phyloP scores from a whole-genome alignment of 108 stramenopile species.

The Epithemia pelagica region DNA sequence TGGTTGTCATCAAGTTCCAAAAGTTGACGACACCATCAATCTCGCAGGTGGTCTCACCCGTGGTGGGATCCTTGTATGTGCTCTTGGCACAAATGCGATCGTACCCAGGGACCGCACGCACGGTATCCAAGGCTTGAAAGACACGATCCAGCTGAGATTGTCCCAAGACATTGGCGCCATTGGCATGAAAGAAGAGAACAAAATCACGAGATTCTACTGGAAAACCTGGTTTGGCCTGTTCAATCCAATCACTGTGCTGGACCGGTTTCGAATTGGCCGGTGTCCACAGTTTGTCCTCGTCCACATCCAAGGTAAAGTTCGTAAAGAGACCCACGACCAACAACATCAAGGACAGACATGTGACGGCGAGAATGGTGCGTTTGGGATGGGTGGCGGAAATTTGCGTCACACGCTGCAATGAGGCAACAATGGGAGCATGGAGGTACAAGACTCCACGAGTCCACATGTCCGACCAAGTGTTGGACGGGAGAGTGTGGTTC shows the following conservation, averaged over 20 bases:
- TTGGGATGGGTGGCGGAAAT: slow-evolving; percentile 10
- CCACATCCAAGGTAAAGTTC: slow-evolving; percentile 23
- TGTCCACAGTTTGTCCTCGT: slow-evolving; percentile 19
- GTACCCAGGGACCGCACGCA: slow-evolving; percentile 9
- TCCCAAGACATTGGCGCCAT: slow-evolving; percentile 12
- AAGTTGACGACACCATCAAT: slow-evolving; percentile 8
- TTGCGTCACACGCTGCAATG: neutral
- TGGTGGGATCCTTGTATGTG: neutral
- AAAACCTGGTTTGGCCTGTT: slow-evolving; percentile 7
- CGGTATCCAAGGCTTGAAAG: slow-evolving; percentile 16
- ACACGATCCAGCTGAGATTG: slow-evolving; percentile 2
- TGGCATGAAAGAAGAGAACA: slow-evolving; percentile 9
- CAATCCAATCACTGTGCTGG: slow-evolving; percentile 14
- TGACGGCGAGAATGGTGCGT: slow-evolving; percentile 1
- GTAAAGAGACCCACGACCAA: slow-evolving; percentile 15
- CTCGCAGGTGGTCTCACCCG: slow-evolving; percentile 13
- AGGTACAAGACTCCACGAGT: neutral
- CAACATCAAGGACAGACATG: slow-evolving; percentile 6
- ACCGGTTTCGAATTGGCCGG: neutral
- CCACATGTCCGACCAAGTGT: slow-evolving; percentile 5
- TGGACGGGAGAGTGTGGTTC: too few species aligned
- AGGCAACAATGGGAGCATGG: neutral
- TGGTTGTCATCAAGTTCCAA: slow-evolving; percentile 11
- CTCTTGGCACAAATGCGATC: slow-evolving; percentile 11
- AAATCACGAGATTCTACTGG: neutral